Evolutionary conservation across 2,329 filamentous ascomycete genomes (phyloP).

Genomic region (Cyphellophora attinorum): DNA sequence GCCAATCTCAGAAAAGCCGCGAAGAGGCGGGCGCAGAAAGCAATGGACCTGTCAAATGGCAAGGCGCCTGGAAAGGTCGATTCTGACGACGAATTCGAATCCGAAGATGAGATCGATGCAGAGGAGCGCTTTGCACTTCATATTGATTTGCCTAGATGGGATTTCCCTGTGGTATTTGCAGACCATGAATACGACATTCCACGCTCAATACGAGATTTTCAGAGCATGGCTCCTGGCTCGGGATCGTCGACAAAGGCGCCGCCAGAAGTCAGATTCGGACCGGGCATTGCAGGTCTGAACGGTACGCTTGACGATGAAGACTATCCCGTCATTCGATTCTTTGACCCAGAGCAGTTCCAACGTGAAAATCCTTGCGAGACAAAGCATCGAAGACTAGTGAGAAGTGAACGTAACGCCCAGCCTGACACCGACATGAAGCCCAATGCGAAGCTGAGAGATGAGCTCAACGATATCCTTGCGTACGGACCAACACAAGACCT

Average conservation of each 20-base stretch:
- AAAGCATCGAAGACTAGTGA: constrained; percentile 84
- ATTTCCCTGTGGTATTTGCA: constrained; percentile 90
- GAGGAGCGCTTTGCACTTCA: constrained; percentile 71
- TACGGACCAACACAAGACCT: constrained; percentile 88
- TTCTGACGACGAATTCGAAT: constrained; percentile 23
- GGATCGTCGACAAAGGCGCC: constrained; percentile 67
- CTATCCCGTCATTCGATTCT: constrained; percentile 66
- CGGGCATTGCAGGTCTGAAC: constrained; percentile 67
- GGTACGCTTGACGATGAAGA: constrained; percentile 37
- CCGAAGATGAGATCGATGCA: constrained; percentile 33
- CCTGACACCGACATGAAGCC: constrained; percentile 92
- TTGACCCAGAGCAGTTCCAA: constrained; percentile 85
- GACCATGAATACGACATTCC: constrained; percentile 87
- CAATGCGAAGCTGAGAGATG: constrained; percentile 89
- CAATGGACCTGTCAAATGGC: constrained; percentile 1
- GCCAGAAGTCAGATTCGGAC: constrained; percentile 81
- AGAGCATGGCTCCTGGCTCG: constrained; percentile 53
- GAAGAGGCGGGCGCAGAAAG: constrained; percentile 18
- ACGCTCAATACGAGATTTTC: constrained; percentile 65
- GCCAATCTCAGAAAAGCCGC: constrained; percentile 26
- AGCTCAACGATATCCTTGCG: constrained; percentile 80
- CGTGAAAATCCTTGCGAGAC: constrained; percentile 88
- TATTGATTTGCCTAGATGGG: constrained; percentile 86
- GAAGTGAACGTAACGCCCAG: constrained; percentile 86
- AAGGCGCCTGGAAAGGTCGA: constrained; percentile 23